These are phyloP conservation scores for Poa annua DNA, from an alignment of 176 grass and related monocot genomes.

Conservation along the genomic window DNA sequence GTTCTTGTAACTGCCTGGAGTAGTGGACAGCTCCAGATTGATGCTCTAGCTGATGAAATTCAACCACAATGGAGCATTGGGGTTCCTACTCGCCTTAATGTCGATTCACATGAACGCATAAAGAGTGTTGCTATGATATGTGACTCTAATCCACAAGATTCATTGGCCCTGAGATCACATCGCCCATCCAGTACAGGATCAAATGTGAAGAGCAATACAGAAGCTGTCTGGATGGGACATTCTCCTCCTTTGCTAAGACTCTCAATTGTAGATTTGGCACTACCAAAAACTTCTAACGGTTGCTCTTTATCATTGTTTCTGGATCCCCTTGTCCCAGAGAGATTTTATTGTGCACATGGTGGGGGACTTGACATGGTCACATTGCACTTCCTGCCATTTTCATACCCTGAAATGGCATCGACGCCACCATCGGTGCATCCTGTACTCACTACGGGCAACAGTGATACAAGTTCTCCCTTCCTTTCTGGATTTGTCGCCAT, in stretches of 20 bases:
- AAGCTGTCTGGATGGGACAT: constrained; percentile 52
- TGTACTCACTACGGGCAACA: constrained; percentile 66
- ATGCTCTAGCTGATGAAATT: constrained; percentile 97
- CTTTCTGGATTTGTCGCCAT: constrained; percentile 82
- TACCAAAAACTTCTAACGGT: constrained; percentile 56
- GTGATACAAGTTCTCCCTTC: constrained; percentile 50
- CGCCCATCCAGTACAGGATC: constrained; percentile 41
- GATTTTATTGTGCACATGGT: constrained; percentile 95
- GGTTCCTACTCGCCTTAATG: constrained; percentile 55
- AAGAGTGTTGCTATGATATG: constrained; percentile 94
- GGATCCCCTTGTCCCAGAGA: constrained; percentile 77
- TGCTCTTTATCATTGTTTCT: constrained; percentile 66
- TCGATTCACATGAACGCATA: constrained; percentile 61
- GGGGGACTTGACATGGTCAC: constrained; percentile 83
- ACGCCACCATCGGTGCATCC: constrained; percentile 83
- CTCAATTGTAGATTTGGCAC: constrained; percentile 78
- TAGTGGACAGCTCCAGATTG: constrained; percentile 76
- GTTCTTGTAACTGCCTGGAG: constrained; percentile 85
- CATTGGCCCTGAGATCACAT: constrained; percentile 39
- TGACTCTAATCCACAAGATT: constrained; percentile 60
- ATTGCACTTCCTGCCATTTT: constrained; percentile 85
- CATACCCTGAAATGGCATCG: constrained; percentile 60
- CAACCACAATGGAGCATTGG: constrained; percentile 80
- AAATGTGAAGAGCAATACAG: constrained; percentile 53
- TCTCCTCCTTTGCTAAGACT: constrained; percentile 84